Base-by-base conservation (phyloP, 306 rosid species). In the Cyclanthera cordifolia region DNA sequence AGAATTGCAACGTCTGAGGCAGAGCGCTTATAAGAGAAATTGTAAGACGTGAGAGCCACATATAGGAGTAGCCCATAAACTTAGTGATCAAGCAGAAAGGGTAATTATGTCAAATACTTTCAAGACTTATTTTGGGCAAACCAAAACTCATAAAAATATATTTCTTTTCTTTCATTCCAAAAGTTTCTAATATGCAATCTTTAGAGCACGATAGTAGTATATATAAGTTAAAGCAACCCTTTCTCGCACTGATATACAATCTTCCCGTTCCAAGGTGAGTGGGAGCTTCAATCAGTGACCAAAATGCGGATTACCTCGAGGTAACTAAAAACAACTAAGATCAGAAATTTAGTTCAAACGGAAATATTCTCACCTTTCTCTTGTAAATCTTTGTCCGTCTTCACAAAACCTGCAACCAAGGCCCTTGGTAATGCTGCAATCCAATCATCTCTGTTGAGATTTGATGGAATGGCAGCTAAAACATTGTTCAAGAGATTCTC, bases 381-480 rank as follows among this genome's bases (percentile, higher is more conserved):
- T 80, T 85, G 95, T 80, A 90, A 84, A 52, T 94, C 97, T 78
- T 88, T 94, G 79, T 94, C 99, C 16, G 99, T 94, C 85, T 94
- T 94, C 54, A 94, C 97, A 75, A 94, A 94, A 73, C 96, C 99
- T 19, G 99, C 92, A 58, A 94, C 99, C 86, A 94, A 81, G 73
- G 99, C 95, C 87, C 99, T 83, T 51, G 97, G 99, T 71, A 94
- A 78, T 10, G 99, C 97, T 54, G 97, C 88, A 58, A 88, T 69
- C 99, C 97, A 94, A 74, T 94, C 99, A 54, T 90, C 96, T 85
- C 95, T 82, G 74, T 86, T 94, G 75, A 90, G 97, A 82, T 94
- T 96, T 3, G 86, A 60, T 49, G 99, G 97, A 72, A 94, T 77
- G 16, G 99, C 97, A 8, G 81, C 73, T 65, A 94, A 75, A 69